These are phyloP conservation scores for Annona cherimola DNA, from an alignment of 164 flowering plant species.

Conservation along the genomic window DNA sequence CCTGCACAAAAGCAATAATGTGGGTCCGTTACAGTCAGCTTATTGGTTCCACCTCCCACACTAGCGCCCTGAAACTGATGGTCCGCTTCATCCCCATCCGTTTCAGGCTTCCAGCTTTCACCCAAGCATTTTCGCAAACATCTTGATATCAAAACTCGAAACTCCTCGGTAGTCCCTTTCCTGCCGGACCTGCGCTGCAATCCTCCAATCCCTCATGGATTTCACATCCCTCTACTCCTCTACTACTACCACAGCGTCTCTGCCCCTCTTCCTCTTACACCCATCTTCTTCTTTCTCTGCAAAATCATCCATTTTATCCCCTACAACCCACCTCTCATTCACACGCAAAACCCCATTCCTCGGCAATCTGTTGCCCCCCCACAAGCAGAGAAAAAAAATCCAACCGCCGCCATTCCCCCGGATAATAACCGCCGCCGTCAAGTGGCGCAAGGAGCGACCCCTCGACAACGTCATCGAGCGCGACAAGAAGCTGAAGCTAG, in stretches of 20 bases:
- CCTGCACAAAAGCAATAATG: no score
- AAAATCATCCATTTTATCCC: slow-evolving; percentile 22
- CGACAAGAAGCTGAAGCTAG: slow-evolving; percentile 88
- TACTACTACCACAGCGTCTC: slow-evolving; percentile 28
- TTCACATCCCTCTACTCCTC: slow-evolving; percentile 33
- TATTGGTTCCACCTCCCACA: no score
- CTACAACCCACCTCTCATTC: slow-evolving; percentile 25
- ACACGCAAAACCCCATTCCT: slow-evolving; percentile 36
- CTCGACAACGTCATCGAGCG: slow-evolving; percentile 85
- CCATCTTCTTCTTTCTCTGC: slow-evolving; percentile 30
- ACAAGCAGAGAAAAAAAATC: slow-evolving; percentile 25
- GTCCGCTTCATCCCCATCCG: no score
- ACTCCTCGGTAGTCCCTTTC: no score
- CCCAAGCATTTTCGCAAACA: background rate
- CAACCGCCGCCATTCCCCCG: slow-evolving; percentile 33
- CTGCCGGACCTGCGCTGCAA: background rate
- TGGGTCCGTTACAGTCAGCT: no score
- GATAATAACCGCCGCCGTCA: slow-evolving; percentile 69
- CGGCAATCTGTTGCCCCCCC: slow-evolving; percentile 40
- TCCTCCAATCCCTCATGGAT: slow-evolving; percentile 30
- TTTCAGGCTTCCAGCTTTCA: background rate
- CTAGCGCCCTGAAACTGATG: no score
- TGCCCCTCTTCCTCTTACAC: slow-evolving; percentile 39
- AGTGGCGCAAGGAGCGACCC: slow-evolving; percentile 86
- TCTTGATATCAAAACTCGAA: background rate